phyloP scores from a whole-genome alignment of 495 filamentous ascomycete species.

The Echria macrotheca region DNA sequence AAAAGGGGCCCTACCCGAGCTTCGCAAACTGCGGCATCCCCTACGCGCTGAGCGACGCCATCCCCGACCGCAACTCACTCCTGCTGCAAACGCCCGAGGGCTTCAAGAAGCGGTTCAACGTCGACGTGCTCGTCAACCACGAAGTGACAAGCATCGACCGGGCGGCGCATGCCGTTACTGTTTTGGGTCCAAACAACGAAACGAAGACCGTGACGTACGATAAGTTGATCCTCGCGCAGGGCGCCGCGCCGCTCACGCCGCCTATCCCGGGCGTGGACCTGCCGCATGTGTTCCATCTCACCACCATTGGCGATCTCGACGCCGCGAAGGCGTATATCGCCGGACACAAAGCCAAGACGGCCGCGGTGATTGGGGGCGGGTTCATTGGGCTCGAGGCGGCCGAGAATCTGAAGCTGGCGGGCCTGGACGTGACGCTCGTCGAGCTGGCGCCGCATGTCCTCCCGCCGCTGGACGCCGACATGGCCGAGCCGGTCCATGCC shows the following conservation, averaged over 20 bases:
- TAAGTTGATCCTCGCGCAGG: constrained; percentile 24
- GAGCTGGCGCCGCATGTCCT: constrained; percentile 26
- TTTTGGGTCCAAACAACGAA: not conserved
- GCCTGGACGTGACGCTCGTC: constrained; percentile 20
- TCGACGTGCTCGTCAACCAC: constrained; percentile 18
- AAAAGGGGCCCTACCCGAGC: constrained; percentile 27
- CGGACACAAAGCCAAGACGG: constrained; percentile 6
- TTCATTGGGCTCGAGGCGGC: constrained; percentile 34
- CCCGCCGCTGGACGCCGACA: constrained; percentile 24
- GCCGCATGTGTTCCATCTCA: constrained; percentile 25
- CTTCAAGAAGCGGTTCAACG: constrained; percentile 23
- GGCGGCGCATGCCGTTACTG: not conserved
- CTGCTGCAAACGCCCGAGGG: constrained; percentile 23
- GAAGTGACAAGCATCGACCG: constrained; percentile 19
- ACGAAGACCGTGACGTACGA: constrained; percentile 18
- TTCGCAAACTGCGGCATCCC: constrained; percentile 35
- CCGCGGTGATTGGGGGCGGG: constrained; percentile 25
- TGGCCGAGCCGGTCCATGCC: constrained; percentile 21
- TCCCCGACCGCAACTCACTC: constrained; percentile 17
- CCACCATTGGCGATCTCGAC: constrained; percentile 25
- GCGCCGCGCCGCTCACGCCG: constrained; percentile 20
- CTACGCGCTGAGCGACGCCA: constrained; percentile 28
- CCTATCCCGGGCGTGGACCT: constrained; percentile 15
- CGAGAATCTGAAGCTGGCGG: constrained; percentile 20
- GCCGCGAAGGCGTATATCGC: constrained; percentile 15